Evolutionary conservation across 345 rosid genomes (phyloP).

Genomic region (Gossypium arboreum): DNA sequence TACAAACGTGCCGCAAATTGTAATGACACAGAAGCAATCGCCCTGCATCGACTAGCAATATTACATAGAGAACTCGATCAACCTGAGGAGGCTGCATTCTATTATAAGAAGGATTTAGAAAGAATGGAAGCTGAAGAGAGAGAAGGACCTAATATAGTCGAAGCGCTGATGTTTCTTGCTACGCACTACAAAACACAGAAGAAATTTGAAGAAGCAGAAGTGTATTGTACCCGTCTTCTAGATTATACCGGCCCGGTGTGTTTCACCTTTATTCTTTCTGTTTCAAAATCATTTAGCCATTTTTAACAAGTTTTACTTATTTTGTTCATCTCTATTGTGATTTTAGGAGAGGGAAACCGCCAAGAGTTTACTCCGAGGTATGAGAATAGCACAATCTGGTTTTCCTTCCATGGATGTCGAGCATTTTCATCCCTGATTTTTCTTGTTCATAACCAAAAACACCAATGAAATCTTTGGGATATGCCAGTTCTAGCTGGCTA

Average conservation of each 20-base stretch:
- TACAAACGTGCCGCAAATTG: conserved; percentile 79
- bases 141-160: conserved; percentile 87
- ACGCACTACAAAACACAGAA: conserved; percentile 56
- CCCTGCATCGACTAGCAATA: conserved; percentile 78
- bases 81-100: conserved; percentile 82
- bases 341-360: conserved; percentile 88
- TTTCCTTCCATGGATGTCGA: conserved; percentile 72
- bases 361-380: conserved; percentile 73
- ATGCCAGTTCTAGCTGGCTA: not conserved
- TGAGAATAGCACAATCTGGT: conserved; percentile 53
- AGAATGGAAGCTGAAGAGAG: conserved; percentile 96
- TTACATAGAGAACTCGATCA: conserved; percentile 60
- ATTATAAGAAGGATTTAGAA: conserved; percentile 82
- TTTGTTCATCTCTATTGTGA: conserved; percentile 16
- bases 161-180: conserved; percentile 82
- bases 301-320: conserved; percentile 6
- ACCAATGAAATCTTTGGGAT: conserved; percentile 4
- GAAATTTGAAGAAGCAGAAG: conserved; percentile 90
- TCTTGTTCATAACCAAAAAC: conserved; percentile 3
- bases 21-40: conserved; percentile 88
- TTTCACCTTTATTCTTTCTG: conserved; percentile 13
- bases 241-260: conserved; percentile 92
- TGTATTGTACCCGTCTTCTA: conserved; percentile 86
- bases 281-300: not conserved
- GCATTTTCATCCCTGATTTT: conserved; percentile 58